These are phyloP conservation scores for Acanthamoeba pearcei DNA, from an alignment of 208 protist genomes.

Conservation along the genomic window DNA sequence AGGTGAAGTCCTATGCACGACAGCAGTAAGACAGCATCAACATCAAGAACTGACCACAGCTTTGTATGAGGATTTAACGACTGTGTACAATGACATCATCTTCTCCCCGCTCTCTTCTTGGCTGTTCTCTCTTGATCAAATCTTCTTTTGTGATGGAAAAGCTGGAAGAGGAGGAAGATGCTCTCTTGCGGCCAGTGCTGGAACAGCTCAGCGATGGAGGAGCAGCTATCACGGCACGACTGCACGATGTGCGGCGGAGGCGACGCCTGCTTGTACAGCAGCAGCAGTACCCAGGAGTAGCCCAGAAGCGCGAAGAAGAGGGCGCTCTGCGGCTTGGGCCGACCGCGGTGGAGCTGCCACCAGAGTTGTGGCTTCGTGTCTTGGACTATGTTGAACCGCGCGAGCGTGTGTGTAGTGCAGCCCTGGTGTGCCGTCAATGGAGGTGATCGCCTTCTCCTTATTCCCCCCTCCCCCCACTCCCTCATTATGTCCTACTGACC, in stretches of 20 bases:
- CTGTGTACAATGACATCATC: too few relatives aligned
- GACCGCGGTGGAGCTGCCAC: neutral
- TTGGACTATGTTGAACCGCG: neutral
- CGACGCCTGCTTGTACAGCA: neutral
- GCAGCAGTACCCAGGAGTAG: neutral
- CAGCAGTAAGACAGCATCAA: neutral
- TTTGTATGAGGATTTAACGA: too few relatives aligned
- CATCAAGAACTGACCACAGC: too few relatives aligned
- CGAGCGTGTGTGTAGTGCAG: neutral
- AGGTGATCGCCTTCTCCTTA: neutral
- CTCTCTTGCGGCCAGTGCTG: neutral
- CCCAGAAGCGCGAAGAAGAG: neutral
- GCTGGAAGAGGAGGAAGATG: neutral
- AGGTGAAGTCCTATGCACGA: neutral
- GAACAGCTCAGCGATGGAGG: neutral
- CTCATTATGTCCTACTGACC: neutral
- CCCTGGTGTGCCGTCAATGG: neutral
- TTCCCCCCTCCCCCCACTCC: too few relatives aligned
- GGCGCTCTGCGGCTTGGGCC: neutral
- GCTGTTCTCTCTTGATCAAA: neutral
- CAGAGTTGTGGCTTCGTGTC: neutral
- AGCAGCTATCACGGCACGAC: neutral
- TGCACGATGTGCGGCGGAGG: neutral
- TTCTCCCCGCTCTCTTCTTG: too few relatives aligned
- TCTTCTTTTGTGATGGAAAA: neutral